Conservation (phyloP, 2,329 filamentous ascomycete species). For the Gnomoniopsis smithogilvyi region DNA sequence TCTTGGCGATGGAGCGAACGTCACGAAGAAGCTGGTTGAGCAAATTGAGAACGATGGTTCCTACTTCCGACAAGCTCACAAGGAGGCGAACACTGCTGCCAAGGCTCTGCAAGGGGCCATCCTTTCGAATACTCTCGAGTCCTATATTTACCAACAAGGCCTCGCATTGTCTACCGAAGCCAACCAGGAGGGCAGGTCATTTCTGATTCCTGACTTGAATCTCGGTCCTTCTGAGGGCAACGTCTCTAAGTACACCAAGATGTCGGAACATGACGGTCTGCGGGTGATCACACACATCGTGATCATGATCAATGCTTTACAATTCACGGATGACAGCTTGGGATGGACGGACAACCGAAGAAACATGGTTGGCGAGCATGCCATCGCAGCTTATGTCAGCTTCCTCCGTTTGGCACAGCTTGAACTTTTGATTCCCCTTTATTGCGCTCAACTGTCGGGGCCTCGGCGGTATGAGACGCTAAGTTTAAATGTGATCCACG, state of each 20-base stretch:
- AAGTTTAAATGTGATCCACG: slow-evolving; percentile 71
- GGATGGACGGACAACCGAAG: slow-evolving; percentile 35
- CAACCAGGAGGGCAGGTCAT: slow-evolving; percentile 37
- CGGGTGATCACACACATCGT: slow-evolving; percentile 66
- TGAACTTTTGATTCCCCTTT: slow-evolving; percentile 78
- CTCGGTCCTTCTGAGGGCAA: slow-evolving; percentile 32
- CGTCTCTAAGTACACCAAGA: slow-evolving; percentile 46
- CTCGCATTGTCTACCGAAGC: slow-evolving; percentile 46
- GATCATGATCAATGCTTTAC: slow-evolving; percentile 65
- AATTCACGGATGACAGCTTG: slow-evolving; percentile 35
- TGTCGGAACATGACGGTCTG: slow-evolving; percentile 61
- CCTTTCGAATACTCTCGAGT: slow-evolving; percentile 59
- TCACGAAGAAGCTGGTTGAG: slow-evolving; percentile 57
- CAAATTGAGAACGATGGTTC: slow-evolving; percentile 51
- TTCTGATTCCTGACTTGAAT: slow-evolving; percentile 38
- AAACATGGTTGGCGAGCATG: slow-evolving; percentile 53
- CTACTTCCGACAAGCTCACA: slow-evolving; percentile 40
- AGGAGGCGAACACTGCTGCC: slow-evolving; percentile 61
- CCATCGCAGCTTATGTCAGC: slow-evolving; percentile 78
- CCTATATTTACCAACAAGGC: slow-evolving; percentile 59
- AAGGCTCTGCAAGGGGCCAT: slow-evolving; percentile 76
- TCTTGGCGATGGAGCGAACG: slow-evolving; percentile 50
- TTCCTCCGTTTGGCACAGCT: slow-evolving; percentile 70
- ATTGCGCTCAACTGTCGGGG: slow-evolving; percentile 73
- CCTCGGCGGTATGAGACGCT: slow-evolving; percentile 67